phyloP scores from a whole-genome alignment of 1,284 basidiomycete genomes.

The Ustilago vetiveriae region DNA sequence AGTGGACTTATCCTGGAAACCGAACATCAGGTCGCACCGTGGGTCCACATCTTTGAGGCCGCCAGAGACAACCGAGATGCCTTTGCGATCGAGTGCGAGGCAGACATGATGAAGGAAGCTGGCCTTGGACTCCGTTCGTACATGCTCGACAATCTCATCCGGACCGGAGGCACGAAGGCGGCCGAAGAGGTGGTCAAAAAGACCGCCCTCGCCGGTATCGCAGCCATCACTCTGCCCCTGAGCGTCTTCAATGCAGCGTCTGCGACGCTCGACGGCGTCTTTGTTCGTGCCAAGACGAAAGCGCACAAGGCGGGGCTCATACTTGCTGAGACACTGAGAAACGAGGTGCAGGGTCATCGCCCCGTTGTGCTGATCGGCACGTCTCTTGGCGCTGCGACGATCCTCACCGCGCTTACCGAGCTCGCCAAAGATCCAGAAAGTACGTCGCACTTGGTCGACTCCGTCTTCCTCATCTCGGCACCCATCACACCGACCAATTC shows the following conservation, averaged over 20 bases:
- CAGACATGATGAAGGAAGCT: constrained; percentile 51
- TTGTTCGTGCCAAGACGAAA: constrained; percentile 66
- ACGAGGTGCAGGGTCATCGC: constrained; percentile 72
- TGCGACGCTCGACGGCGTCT: constrained; percentile 67
- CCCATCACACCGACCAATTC: constrained; percentile 69
- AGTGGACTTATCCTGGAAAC: constrained; percentile 54
- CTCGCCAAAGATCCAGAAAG: constrained; percentile 64
- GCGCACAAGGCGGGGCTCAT: constrained; percentile 69
- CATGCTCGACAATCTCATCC: constrained; percentile 49
- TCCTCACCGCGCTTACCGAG: constrained; percentile 71
- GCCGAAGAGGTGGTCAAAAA: constrained; percentile 70
- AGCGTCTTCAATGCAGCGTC: constrained; percentile 66
- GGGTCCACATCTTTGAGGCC: constrained; percentile 37
- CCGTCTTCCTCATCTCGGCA: constrained; percentile 68
- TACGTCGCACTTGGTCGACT: constrained; percentile 69
- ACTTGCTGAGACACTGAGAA: constrained; percentile 71
- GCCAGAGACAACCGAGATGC: constrained; percentile 54
- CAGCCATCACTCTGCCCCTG: constrained; percentile 71
- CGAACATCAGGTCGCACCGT: constrained; percentile 44
- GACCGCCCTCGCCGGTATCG: constrained; percentile 72
- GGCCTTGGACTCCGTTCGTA: constrained; percentile 52
- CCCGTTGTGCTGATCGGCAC: constrained; percentile 72
- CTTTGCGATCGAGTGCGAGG: constrained; percentile 55
- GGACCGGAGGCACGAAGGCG: constrained; percentile 49
- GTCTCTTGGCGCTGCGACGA: constrained; percentile 71